Evolutionary conservation across 2,329 filamentous ascomycete genomes (phyloP).

Genomic region (Colletotrichum camelliae): DNA sequence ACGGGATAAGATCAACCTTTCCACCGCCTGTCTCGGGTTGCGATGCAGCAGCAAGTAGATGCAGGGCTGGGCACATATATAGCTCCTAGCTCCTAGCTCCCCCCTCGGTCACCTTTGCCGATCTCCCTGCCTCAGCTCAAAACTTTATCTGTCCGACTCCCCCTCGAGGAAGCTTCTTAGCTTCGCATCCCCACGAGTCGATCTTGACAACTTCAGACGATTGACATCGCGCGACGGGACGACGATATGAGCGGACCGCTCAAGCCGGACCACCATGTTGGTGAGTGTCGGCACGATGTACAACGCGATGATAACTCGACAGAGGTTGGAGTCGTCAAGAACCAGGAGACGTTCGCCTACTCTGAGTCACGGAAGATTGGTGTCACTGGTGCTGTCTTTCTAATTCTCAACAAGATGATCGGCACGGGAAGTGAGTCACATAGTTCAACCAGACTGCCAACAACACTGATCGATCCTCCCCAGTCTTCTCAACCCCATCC

Average conservation of each 20-base stretch:
- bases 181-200: not conserved
- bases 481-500: slow-evolving; percentile 53
- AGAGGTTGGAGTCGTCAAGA: not conserved
- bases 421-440: slow-evolving; percentile 57
- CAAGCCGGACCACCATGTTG: slow-evolving; percentile 7
- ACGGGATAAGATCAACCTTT: slow-evolving; percentile 2
- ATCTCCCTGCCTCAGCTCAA: not conserved
- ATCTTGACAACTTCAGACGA: not conserved
- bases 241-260: not conserved
- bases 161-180: not conserved
- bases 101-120: not conserved
- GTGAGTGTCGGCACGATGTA: not conserved
- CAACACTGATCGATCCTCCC: not conserved
- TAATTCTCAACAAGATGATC: slow-evolving; percentile 65
- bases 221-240: not conserved
- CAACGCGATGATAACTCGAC: not conserved
- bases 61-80: not conserved
- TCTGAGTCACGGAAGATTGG: slow-evolving; percentile 55
- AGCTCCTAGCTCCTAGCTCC: not conserved
- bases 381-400: slow-evolving; percentile 55
- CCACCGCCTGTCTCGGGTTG: not conserved
- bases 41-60: not conserved
- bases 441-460: not conserved
- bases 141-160: not conserved
- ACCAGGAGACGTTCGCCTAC: slow-evolving; percentile 38